Conservation (phyloP, 139 green algal genomes). For the Edaphochlamys debaryana region DNA sequence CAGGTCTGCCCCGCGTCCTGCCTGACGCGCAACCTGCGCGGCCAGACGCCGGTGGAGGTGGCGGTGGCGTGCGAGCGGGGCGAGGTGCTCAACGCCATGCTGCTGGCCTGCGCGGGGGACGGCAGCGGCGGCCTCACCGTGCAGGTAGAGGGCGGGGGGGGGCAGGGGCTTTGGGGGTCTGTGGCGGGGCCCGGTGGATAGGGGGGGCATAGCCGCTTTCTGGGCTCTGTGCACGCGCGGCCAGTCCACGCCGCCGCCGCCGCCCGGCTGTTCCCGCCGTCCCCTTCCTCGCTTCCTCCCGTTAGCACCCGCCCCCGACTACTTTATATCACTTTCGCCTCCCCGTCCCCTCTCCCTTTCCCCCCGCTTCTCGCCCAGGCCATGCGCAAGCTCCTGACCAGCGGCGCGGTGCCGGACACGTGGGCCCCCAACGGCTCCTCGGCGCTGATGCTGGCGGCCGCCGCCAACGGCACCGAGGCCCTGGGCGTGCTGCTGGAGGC, state of each 20-base stretch:
- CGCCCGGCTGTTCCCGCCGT: too few species aligned
- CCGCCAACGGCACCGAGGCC: slow-evolving; percentile 58
- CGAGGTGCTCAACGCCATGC: slow-evolving; percentile 84
- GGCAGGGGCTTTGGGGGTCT: not conserved
- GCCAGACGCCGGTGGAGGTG: slow-evolving; percentile 68
- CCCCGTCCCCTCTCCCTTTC: too few species aligned
- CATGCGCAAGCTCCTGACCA: slow-evolving; percentile 67
- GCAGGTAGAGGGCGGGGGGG: not conserved
- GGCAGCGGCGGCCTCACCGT: slow-evolving; percentile 34
- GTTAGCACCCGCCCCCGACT: too few species aligned
- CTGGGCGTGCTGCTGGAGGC: slow-evolving; percentile 71
- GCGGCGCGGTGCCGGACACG: slow-evolving; percentile 80
- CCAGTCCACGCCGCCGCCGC: too few species aligned
- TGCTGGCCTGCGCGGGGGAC: slow-evolving; percentile 74
- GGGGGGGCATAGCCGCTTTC: too few species aligned
- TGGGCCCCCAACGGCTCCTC: slow-evolving; percentile 80
- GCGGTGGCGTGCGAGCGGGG: slow-evolving; percentile 61
- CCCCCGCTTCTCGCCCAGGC: slow-evolving; percentile 1
- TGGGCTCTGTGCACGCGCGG: too few species aligned
- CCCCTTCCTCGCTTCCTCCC: too few species aligned
- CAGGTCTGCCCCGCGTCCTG: slow-evolving; percentile 54
- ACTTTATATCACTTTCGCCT: too few species aligned
- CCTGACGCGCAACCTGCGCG: slow-evolving; percentile 57
- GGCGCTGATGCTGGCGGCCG: slow-evolving; percentile 85
- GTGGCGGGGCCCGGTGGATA: too few species aligned